Percentiles rank a stretch among this genome's conserved stretches.
phyloP scores from a whole-genome alignment of 2,329 filamentous ascomycete genomes.

The Berkeleyomyces basicola region DNA sequence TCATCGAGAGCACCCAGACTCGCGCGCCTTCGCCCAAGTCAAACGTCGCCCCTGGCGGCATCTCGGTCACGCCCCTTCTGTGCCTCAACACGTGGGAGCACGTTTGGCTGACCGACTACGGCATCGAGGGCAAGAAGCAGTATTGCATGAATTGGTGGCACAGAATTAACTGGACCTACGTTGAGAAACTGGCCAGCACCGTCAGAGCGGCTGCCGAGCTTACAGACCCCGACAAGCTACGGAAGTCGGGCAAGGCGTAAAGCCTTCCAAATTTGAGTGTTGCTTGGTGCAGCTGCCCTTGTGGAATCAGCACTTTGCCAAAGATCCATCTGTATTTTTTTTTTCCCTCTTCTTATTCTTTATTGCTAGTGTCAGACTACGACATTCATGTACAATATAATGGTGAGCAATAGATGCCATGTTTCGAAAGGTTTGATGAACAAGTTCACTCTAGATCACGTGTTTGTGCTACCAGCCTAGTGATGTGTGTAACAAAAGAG shows the following conservation, averaged over 20 bases:
- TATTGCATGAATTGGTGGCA: conserved; percentile 80
- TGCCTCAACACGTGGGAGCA: conserved; percentile 97
- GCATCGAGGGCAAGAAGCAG: conserved; percentile 52
- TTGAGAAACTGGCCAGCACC: conserved; percentile 28
- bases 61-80: conserved; percentile 57
- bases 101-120: conserved; percentile 72
- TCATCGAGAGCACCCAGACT: conserved; percentile 17
- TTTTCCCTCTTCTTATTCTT: neutral
- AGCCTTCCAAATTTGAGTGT: neutral
- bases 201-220: neutral
- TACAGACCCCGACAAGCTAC: conserved; percentile 4
- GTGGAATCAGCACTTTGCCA: neutral
- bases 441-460: neutral
- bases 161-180: conserved; percentile 66
- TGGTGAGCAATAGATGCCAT: conserved; percentile 4
- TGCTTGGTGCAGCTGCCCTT: neutral
- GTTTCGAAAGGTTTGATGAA: neutral
- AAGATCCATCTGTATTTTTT: conserved; percentile 4
- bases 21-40: conserved; percentile 14
- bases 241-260: neutral
- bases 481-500: neutral
- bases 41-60: conserved; percentile 39
- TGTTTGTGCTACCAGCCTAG: neutral
- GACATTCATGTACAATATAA: conserved; percentile 13
- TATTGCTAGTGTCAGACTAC: conserved; percentile 1